These are phyloP conservation scores for Fusarium sp. DNA, from an alignment of 2,329 filamentous ascomycete genomes.

Conservation along the genomic window DNA sequence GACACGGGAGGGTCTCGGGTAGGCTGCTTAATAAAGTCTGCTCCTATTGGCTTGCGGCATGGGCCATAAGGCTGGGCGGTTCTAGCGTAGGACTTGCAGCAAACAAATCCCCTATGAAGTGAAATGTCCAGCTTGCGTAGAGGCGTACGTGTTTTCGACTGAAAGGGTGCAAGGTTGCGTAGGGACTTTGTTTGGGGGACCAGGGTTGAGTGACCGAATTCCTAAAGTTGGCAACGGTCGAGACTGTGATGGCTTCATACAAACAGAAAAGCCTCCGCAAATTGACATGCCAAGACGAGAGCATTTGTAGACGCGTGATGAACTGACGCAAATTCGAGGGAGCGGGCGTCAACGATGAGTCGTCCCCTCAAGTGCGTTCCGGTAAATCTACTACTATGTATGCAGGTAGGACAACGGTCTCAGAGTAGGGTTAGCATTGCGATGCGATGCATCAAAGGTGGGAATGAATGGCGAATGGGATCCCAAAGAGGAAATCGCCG, in stretches of 20 bases:
- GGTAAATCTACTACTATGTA: too few relatives aligned
- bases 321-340: conserved; percentile 27
- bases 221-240: conserved; percentile 13
- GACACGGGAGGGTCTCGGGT: conserved; percentile 23
- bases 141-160: conserved; percentile 30
- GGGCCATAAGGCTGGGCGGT: conserved; percentile 9
- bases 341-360: conserved; percentile 30
- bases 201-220: conserved; percentile 6
- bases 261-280: conserved; percentile 3
- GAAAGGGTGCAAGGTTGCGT: conserved; percentile 27
- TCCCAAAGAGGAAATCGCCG: conserved; percentile 41
- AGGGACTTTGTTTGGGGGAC: conserved; percentile 5
- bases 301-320: conserved; percentile 10
- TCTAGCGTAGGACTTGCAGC: conserved; percentile 13
- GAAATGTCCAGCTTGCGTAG: conserved; percentile 39
- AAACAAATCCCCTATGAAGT: conserved; percentile 21
- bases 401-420: conserved; percentile 36
- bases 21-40: conserved; percentile 47
- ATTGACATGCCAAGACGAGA: conserved; percentile 25
- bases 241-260: conserved; percentile 27
- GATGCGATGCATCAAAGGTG: conserved; percentile 18
- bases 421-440: conserved; percentile 29
- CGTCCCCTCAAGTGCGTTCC: conserved; percentile 10
- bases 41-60: conserved; percentile 39
- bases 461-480: conserved; percentile 16